phyloP scores from a whole-genome alignment of 1,284 basidiomycete species.

The Psilocybe mexicana region DNA sequence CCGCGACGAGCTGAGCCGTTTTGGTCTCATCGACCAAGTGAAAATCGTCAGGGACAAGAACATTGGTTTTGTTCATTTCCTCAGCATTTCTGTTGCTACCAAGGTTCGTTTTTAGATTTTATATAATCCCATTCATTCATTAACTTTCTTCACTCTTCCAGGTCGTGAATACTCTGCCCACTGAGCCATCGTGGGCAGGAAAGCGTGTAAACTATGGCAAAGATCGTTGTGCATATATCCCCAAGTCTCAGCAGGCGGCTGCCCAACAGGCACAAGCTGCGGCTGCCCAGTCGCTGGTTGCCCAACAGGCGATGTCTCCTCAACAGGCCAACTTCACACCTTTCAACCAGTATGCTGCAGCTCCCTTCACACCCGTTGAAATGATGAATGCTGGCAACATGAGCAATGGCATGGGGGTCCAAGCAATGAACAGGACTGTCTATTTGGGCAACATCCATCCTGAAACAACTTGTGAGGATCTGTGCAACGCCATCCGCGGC shows the following conservation, averaged over 20 bases:
- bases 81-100: conserved; percentile 89
- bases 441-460: conserved; percentile 94
- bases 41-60: conserved; percentile 98
- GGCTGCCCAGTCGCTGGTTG: conserved; percentile 78
- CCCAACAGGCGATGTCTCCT: conserved; percentile 51
- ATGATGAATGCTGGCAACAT: conserved; percentile 36
- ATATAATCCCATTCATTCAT: not conserved
- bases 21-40: conserved; percentile 96
- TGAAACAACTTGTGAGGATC: conserved; percentile 88
- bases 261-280: conserved; percentile 81
- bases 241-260: conserved; percentile 84
- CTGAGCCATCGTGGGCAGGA: conserved; percentile 88
- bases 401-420: conserved; percentile 33
- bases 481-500: conserved; percentile 92
- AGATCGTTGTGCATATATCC: conserved; percentile 93
- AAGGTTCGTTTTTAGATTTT: conserved; percentile 56
- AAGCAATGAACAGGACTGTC: conserved; percentile 81
- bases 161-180: conserved; percentile 89
- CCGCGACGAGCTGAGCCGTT: conserved; percentile 82
- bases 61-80: conserved; percentile 95
- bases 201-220: conserved; percentile 96
- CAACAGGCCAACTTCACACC: conserved; percentile 42
- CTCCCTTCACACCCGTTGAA: conserved; percentile 56
- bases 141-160: conserved; percentile 29
- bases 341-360: conserved; percentile 52